Evolutionary conservation across 2,329 filamentous ascomycete genomes (phyloP), one percentile per base, ranked within the genome.

Genomic region (Ambrosiella cleistominuta): DNA sequence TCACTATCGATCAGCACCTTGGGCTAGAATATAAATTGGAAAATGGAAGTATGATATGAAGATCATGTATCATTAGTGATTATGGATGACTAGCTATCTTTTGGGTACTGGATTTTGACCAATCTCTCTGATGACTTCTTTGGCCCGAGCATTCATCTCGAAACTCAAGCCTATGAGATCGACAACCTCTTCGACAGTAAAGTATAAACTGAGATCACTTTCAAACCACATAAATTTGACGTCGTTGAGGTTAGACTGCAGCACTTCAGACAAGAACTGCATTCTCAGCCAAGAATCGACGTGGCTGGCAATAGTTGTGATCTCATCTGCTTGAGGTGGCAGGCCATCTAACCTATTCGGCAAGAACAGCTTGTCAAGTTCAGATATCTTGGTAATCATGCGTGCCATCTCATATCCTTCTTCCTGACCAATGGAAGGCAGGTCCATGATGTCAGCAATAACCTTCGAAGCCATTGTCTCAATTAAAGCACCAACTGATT

Each of bases 221-320:
- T 85, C 80, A 64, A 77, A 74, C 81, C 81, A 85, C 42, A 85
- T 67, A 62, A 73, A 83, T 59, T 72, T 74, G 58, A 85, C 77
- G 62, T 84, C 81, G 62, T 76, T 77, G 57, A 84, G 70, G 64
- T 84, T 83, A 63, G 80, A 82, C 70, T 85, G 81, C 62, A 85
- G 70, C 36, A 84, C 76, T 66, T 84, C 78, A 62, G 76, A 77
- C 15, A 85, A 70, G 63, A 79, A 84, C 67, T 83, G 80, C 60
- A 85, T 72, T 54, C 80, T 74, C 60, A 84, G 70, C 81, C 81
- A 85, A 54, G 73, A 75, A 2, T 74, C 71, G 3, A 79, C 79
- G 62, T 82, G 83, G 64, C 83, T 78, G 2, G 78, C 73, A 39
- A 81, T 83, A 3, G 72, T 68, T 3, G 80, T 77, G 1, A 79